These are phyloP conservation scores for Babesia divergens DNA, from an alignment of 169 alveolate species.

Conservation along the genomic window DNA sequence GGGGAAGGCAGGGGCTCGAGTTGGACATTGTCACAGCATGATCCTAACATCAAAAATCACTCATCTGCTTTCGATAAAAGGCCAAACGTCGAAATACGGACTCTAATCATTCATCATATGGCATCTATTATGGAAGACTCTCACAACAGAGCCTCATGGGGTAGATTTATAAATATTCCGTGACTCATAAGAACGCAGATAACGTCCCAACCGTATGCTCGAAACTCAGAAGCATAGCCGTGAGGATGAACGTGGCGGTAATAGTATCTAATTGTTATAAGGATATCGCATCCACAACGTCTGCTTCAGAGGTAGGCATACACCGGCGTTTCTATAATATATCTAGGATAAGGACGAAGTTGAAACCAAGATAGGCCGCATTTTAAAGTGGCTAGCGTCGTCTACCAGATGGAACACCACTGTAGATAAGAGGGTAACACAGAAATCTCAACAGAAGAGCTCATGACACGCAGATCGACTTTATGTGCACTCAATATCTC, in stretches of 20 bases:
- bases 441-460: neutral
- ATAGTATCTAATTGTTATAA: neutral
- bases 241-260: constrained; percentile 3
- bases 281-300: neutral
- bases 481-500: neutral
- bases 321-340: neutral
- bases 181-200: neutral
- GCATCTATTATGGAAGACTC: constrained; percentile 16
- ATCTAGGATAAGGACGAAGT: neutral
- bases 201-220: constrained; percentile 2
- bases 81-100: constrained; percentile 5
- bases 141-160: neutral
- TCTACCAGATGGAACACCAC: constrained; percentile 17
- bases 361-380: neutral
- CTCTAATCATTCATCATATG: neutral
- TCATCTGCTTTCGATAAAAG: no score
- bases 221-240: neutral
- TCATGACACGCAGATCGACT: neutral
- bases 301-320: neutral
- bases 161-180: neutral
- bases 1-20: no score
- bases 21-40: no score
- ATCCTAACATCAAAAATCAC: no score
- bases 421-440: constrained; percentile 12
- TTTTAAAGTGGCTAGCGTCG: neutral